Base-by-base conservation (phyloP, 192 early-diverging fungal genomes). In the Lunasporangiospora selenospora region DNA sequence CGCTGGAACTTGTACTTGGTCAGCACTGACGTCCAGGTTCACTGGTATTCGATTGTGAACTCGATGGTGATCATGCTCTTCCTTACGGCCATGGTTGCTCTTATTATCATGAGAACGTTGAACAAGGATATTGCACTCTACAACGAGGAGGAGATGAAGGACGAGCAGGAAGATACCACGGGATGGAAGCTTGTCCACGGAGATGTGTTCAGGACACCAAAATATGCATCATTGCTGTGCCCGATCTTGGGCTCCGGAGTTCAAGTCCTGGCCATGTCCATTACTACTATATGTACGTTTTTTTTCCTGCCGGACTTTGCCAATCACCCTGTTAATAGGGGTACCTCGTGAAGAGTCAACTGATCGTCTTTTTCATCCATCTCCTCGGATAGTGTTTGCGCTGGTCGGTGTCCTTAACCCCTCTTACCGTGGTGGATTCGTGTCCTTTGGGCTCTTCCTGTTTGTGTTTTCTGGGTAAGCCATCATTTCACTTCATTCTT, bases 181-280 rank as follows among this genome's bases (percentile, higher is more conserved):
- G 89, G 91, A 5, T 93, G 91, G 91, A 89, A 89, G 56, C 76
- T 93, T 34, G 75, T 93, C 31, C 88, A 91, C 32, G 87, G 87
- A 15, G 91, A 93, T 69, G 90, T 93, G 3, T 93, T 93, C 62
- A 76, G 91, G 19, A 75, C 88, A 7, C 91, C 91, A 0, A 66
- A 62, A 23, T 82, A 81, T 37, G 84, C 85, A 39, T 87, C 86
- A 0, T 62, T 90, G 21, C 73, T 93, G 60, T 87, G 90, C 29
- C 86, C 88, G 12, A 53, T 93, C 21, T 58, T 93, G 51, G 91
- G 91, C n/a, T 81, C 85, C 7, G 90, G 90, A 2, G 79, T 91
- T 13, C 91, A 93, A 43, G 65, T 90, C 8, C 61, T 88, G 56
- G 80, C 85, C 40, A 88, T 86, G 65, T 52, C 75, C 1, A 44